Evolutionary conservation across 2,329 filamentous ascomycete genomes (phyloP).

Genomic region (Pseudocercospora cruenta): DNA sequence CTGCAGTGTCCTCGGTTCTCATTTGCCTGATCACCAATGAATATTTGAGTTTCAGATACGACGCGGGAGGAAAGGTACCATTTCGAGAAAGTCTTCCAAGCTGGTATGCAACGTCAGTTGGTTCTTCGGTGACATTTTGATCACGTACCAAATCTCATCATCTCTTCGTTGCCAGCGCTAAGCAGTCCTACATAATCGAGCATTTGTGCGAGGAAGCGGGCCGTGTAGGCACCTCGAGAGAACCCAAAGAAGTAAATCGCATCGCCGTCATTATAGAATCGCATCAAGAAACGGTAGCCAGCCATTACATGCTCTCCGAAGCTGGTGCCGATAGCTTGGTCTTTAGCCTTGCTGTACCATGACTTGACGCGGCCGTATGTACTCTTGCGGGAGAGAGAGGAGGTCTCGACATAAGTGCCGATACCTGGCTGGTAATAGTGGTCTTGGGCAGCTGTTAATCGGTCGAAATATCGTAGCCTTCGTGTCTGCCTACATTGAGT

Average conservation of each 20-base stretch:
- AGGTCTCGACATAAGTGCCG: constrained; percentile 8
- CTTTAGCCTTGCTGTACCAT: constrained; percentile 63
- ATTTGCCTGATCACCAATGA: constrained; percentile 53
- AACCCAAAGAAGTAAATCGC: constrained; percentile 27
- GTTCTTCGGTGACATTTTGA: not conserved
- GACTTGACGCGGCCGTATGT: constrained; percentile 1
- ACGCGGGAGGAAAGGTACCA: constrained; percentile 46
- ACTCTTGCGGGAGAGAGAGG: not conserved
- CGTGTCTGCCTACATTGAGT: not conserved
- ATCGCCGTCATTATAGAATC: constrained; percentile 33
- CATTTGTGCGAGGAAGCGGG: constrained; percentile 62
- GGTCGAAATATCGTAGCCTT: not conserved
- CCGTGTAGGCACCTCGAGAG: constrained; percentile 37
- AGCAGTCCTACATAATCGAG: constrained; percentile 75
- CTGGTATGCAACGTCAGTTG: constrained; percentile 38
- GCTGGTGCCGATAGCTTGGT: constrained; percentile 77
- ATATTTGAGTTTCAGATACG: not conserved
- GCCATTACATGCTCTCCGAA: constrained; percentile 84
- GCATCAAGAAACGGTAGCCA: constrained; percentile 59
- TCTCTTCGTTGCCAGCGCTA: constrained; percentile 81
- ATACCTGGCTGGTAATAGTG: constrained; percentile 6
- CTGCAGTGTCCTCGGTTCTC: constrained; percentile 50
- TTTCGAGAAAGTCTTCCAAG: constrained; percentile 78
- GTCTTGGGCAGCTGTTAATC: not conserved
- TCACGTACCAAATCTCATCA: constrained; percentile 66